A percentile compares a stretch with the other conserved stretches of the same genome.
phyloP scores from a whole-genome alignment of 176 grass and related monocot genomes.

The Pharus latifolius region DNA sequence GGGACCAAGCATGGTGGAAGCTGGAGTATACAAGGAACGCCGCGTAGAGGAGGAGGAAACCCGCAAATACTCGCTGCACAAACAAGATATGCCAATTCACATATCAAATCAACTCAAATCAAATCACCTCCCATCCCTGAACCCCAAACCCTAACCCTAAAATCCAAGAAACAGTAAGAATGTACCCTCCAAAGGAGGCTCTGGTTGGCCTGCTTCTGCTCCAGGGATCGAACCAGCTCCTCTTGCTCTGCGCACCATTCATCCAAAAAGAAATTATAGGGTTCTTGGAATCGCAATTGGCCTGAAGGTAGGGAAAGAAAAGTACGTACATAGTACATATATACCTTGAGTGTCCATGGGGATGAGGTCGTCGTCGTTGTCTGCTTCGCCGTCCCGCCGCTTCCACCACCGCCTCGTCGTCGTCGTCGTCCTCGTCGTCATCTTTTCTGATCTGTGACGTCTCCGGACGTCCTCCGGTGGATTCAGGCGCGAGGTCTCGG shows the following conservation, averaged over 20 bases:
- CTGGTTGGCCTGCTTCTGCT: slow-evolving; percentile 61
- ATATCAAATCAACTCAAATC: not conserved
- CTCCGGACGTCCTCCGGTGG: not conserved
- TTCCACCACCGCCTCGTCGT: slow-evolving; percentile 62
- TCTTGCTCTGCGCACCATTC: slow-evolving; percentile 61
- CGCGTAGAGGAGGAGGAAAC: slow-evolving; percentile 53
- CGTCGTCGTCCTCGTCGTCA: slow-evolving; percentile 8
- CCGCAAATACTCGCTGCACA: slow-evolving; percentile 62
- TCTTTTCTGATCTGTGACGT: not conserved
- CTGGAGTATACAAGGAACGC: slow-evolving; percentile 64
- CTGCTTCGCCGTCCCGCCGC: slow-evolving; percentile 14
- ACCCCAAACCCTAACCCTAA: not conserved
- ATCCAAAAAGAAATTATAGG: not conserved
- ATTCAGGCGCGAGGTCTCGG: not conserved
- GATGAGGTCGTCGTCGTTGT: slow-evolving; percentile 35
- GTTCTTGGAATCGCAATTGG: not conserved
- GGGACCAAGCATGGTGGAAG: slow-evolving; percentile 70
- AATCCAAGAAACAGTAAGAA: not conserved
- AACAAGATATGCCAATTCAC: not conserved
- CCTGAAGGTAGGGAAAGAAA: not conserved
- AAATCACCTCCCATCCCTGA: not conserved
- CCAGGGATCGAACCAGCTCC: slow-evolving; percentile 70
- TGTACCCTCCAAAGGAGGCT: slow-evolving; percentile 68
- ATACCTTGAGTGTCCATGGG: slow-evolving; percentile 81
- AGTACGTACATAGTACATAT: not conserved